Evolutionary conservation across 1,284 basidiomycete genomes (phyloP), one percentile per base, ranked within the genome.

Genomic region (Lignosus rhinocerotis): DNA sequence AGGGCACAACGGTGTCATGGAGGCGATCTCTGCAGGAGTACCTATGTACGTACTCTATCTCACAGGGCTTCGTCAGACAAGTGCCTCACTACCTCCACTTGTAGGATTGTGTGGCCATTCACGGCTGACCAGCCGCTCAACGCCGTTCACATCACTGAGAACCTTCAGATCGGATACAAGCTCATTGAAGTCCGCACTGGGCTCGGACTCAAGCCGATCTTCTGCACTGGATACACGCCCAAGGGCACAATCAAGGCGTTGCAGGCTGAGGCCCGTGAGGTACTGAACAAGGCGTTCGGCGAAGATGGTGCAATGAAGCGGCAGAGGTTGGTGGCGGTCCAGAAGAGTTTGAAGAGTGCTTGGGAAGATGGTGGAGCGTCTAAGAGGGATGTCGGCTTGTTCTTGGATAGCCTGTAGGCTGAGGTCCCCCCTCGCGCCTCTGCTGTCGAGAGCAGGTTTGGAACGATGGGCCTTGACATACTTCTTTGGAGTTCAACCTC

Each of bases 151-250:
- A 51, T 69, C 9, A 53, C 62, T 3, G 58, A 66, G 8, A 61
- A 48, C 30, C 64, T 62, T 47, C 46, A 66, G 17, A 60, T 70
- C 7, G 70, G 64, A 2, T 72, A 69, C 52, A 67, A 72, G 60
- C 56, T 72, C 21, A 43, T 69, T 17, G 66, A 70, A 49, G 70
- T 70, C 0, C 66, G 69, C 6, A 61, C 64, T 4, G 68, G 66
- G 4, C 8, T 17, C 4, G 68, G 67, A 1, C 54, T 67, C 10
- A 59, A 65, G 46, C 61, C 54, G 19, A 58, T 67, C 31, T 60
- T 59, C 30, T 61, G 67, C 25, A 64, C 61, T 3, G 64, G 65
- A 8, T 50, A 51, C n/a, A 56, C 56, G 14, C 67, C 66, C 0
- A 36, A 48, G 9, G 65, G 63, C n/a, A 70, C 67, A 1, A 32